Evolutionary conservation across 352 stramenopile genomes (phyloP), one percentile per base, ranked within the genome.

Genomic region (Pseudoperonospora humuli): DNA sequence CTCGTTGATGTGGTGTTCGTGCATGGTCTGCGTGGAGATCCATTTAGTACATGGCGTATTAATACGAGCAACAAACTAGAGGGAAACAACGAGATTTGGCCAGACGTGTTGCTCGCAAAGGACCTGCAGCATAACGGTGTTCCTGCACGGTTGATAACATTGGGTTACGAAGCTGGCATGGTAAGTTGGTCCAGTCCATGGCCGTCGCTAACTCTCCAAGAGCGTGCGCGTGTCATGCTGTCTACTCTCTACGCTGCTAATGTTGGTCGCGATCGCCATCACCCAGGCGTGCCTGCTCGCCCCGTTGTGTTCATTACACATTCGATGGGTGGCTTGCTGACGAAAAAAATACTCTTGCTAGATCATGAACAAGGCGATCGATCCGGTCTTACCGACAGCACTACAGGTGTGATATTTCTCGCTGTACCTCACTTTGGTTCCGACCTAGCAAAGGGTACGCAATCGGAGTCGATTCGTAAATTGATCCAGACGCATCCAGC

Each of bases 271-370:
- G 45, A 62, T 28, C 43, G 45, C 21, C 36, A 19, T 13, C 38
- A 58, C 5, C 29, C 37, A 0, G 50, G 42, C 0, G 20, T 25
- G 14, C 39, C 38, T 5, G 15, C 57, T 42, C 59, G 61, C 1
- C 81, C 79, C 1, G 68, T 95, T 13, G 50, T 95, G 19, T 95
- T 95, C 50, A 57, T 95, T 17, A 87, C 81, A 13, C 84, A 95
- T 57, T 93, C 80, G 11, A 91, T 95, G 76, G 84, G 84, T 21
- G 84, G 84, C 1, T 62, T 95, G 25, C 55, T 95, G 24, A 80
- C 78, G 24, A 93, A 93, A 58, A 86, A 86, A 50, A 87, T 93
- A 74, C 55, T 93, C 15, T 40, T 84, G 17, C 46, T 82, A 1
- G 64, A 75, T 7, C 46, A 41, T 37, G 62, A 77, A 20, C 49